These are phyloP conservation scores for Annulohypoxylon nitens DNA, from an alignment of 495 filamentous ascomycete genomes.

Conservation along the genomic window DNA sequence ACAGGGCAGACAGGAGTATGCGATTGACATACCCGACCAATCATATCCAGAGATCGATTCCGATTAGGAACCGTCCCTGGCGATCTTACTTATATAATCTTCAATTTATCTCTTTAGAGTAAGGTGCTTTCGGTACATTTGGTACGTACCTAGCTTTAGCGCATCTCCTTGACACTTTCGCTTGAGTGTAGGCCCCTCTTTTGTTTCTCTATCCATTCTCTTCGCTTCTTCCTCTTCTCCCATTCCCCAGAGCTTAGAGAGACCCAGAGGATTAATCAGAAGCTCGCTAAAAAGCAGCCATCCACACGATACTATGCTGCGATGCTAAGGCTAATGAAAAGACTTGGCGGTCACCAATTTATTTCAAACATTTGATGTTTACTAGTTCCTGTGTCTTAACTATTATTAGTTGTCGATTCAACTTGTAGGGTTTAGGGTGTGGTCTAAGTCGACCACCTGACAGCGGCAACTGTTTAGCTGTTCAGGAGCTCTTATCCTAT, in stretches of 20 bases:
- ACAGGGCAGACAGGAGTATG: conserved; percentile 28
- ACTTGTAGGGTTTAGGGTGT: not conserved
- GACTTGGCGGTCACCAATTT: conserved; percentile 31
- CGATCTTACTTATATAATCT: conserved; percentile 41
- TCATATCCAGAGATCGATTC: conserved; percentile 11
- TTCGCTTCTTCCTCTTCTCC: conserved; percentile 3
- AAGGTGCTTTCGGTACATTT: not conserved
- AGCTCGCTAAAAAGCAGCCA: conserved; percentile 12
- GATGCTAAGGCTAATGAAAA: conserved; percentile 6
- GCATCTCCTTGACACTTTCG: conserved; percentile 35
- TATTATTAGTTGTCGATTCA: conserved; percentile 34
- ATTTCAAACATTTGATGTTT: conserved; percentile 12
- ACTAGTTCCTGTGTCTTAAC: conserved; percentile 26
- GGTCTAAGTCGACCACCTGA: conserved; percentile 16
- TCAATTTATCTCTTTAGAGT: conserved; percentile 17
- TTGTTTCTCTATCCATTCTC: conserved; percentile 23
- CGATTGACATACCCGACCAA: conserved; percentile 20
- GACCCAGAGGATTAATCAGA: not conserved
- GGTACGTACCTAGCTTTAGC: conserved; percentile 34
- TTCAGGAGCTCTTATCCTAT: conserved; percentile 17
- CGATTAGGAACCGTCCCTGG: conserved; percentile 40
- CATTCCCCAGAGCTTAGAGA: not conserved
- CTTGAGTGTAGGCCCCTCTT: conserved; percentile 21
- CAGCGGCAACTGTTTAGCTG: conserved; percentile 8
- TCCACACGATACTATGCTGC: conserved; percentile 24